Evolutionary conservation across 495 filamentous ascomycete genomes (phyloP), one percentile per base, ranked within the genome.

Genomic region (Tuber microsphaerosporum): DNA sequence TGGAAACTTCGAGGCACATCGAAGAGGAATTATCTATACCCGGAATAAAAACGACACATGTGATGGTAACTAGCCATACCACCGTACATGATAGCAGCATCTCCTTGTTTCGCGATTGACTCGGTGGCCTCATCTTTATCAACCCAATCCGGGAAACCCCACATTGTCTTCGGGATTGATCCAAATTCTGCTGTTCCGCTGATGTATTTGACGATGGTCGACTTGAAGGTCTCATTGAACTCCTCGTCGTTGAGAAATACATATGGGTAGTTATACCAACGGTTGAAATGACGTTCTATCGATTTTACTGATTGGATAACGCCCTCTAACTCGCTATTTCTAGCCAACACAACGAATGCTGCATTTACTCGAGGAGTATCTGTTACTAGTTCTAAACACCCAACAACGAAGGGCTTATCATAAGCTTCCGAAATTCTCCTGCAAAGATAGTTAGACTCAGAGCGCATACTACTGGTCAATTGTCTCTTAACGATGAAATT

Each of bases 31-130:
- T 34, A 34, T 74, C 81, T 85, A 73, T 85, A 97, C 93, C 95
- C 95, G 77, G 95, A 99, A 86, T 99, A 99, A 87, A 99, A 99
- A 73, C 96, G 88, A 85, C 93, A 97, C 93, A 97, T 97, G 85
- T 96, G 91, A 83, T 99, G 95, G 84, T 99, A 99, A 85, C 94
- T 97, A 82, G 97, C 96, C 89, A 99, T 94, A 37, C 95, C 95
- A 84, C 95, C 95, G 84, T 99, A 99, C 95, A 99, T 99, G 85
- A 99, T 97, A 51, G 96, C 95, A 73, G 91, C 90, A 86, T 99
- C 95, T 81, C 95, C 95, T 84, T 99, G 95, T 85, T 97, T 95
- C 70, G 90, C 87, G 79, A 99, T 93, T 75, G 94, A 94, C 84
- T 99, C 95, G 86, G 93, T 94, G 74, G 94, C 95, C 46, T 97